Conservation (phyloP, 2,329 filamentous ascomycete species). For the Ciborinia camelliae region DNA sequence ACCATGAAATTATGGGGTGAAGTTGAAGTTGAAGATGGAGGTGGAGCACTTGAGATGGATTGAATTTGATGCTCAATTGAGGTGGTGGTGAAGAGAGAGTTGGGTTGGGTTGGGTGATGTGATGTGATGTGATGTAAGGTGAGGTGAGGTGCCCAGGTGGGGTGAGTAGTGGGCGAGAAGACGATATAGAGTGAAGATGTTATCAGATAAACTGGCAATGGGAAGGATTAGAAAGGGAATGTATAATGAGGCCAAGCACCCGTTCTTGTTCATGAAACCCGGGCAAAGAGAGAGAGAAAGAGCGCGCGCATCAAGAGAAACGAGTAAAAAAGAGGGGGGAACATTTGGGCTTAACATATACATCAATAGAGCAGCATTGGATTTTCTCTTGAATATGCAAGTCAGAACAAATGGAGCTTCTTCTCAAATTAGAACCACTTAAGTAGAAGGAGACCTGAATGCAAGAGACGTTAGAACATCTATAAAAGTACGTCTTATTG, state of each 20-base stretch:
- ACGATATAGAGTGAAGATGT: no score
- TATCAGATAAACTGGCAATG: neutral
- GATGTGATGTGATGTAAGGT: neutral
- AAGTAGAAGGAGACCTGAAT: neutral
- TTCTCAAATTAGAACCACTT: neutral
- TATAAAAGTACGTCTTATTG: neutral
- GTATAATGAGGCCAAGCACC: neutral
- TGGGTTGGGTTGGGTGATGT: neutral
- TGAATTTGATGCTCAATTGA: neutral
- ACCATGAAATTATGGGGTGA: neutral
- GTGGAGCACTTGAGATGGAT: neutral
- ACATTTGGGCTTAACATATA: neutral
- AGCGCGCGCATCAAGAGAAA: neutral
- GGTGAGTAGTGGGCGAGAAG: no score
- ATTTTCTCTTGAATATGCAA: conserved; percentile 14
- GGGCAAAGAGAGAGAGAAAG: neutral
- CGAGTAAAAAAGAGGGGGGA: neutral
- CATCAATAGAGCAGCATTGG: conserved; percentile 13
- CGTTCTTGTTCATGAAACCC: neutral
- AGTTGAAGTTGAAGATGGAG: neutral
- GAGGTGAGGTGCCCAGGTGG: neutral
- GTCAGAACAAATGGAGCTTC: conserved; percentile 14
- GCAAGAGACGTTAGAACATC: neutral
- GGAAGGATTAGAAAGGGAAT: neutral
- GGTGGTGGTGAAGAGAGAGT: neutral